Evolutionary conservation across 2,329 filamentous ascomycete genomes (phyloP), one percentile per base, ranked within the genome.

Genomic region (Knufia fluminis): DNA sequence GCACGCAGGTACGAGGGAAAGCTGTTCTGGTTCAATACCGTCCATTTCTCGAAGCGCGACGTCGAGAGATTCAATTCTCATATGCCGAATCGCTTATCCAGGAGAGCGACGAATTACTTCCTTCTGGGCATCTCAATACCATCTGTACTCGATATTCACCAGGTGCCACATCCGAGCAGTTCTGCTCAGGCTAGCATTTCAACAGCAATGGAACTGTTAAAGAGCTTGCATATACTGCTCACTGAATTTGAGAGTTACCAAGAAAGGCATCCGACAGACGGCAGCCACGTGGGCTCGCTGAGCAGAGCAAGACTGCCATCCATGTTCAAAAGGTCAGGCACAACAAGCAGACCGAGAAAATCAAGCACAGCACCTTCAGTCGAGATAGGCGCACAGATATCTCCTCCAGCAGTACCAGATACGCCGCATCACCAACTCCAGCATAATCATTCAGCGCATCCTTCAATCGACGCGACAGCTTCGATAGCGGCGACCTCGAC

Each of bases 11-110:
- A 98, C 64, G 89, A 96, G 69, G 90, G 91, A 53, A 83, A 88
- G 51, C 82, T 95, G 36, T 97, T 94, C 72, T 97, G 92, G 90
- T 96, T 97, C 74, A 96, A 96, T 69, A 96, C 92, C 0, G 80
- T 95, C 53, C 85, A 94, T 62, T 95, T 95, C 68, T 86, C 89
- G 57, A 85, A 87, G 61, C 68, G 79, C 24, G 88, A 95, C 66
- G 76, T 97, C 28, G 72, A 78, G 46, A 82, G 83, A 62, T 83
- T 96, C 72, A 83, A 91, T 40, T 94, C 88, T 63, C 91, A 94
- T 63, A 86, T 94, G 52, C 72, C 80, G 3, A 82, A 85, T 56
- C 92, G 91, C 63, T 80, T 96, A 43, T 83, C 87, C 54, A 85
- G 90, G 51, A 86, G 92, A 59, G 91, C 92, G 31, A 94, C 89